These are phyloP conservation scores for Ramularia collo-cygni DNA, from an alignment of 2,329 filamentous ascomycete species.

Conservation along the genomic window DNA sequence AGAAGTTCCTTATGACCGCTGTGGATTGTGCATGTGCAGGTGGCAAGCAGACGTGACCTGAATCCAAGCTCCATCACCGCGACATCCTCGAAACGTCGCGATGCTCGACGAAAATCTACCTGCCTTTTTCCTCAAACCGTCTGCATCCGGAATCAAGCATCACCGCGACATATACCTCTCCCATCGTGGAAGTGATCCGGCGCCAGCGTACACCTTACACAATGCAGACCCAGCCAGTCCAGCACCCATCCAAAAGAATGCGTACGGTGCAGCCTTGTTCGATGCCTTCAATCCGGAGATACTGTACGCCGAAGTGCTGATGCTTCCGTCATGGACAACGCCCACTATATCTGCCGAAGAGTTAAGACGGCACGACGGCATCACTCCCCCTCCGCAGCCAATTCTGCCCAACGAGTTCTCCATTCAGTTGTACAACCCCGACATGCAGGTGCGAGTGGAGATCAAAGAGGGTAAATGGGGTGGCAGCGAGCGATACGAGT, in stretches of 20 bases:
- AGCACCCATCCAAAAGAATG: constrained; percentile 64
- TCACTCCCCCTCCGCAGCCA: constrained; percentile 60
- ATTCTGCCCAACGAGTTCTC: constrained; percentile 70
- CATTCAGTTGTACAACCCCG: constrained; percentile 90
- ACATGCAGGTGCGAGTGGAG: constrained; percentile 68
- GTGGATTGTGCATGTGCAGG: too few species aligned
- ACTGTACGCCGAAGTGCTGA: constrained; percentile 77
- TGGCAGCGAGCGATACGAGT: constrained; percentile 76
- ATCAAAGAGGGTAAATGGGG: constrained; percentile 72
- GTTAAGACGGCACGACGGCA: constrained; percentile 61
- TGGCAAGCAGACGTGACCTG: too few species aligned
- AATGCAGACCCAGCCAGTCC: constrained; percentile 59
- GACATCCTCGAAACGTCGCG: not conserved
- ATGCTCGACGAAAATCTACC: constrained; percentile 59
- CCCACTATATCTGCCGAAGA: constrained; percentile 76
- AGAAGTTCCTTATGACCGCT: too few species aligned
- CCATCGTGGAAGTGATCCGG: constrained; percentile 73
- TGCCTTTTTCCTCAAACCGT: constrained; percentile 54
- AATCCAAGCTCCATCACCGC: not conserved
- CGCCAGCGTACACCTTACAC: constrained; percentile 72
- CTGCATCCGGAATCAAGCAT: constrained; percentile 45
- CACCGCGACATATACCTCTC: constrained; percentile 50
- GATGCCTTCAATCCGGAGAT: constrained; percentile 76
- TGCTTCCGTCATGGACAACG: constrained; percentile 79
- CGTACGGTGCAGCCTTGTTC: constrained; percentile 78